Evolutionary conservation across 2,329 filamentous ascomycete species (phyloP).

Genomic region (Scedosporium minutisporum): DNA sequence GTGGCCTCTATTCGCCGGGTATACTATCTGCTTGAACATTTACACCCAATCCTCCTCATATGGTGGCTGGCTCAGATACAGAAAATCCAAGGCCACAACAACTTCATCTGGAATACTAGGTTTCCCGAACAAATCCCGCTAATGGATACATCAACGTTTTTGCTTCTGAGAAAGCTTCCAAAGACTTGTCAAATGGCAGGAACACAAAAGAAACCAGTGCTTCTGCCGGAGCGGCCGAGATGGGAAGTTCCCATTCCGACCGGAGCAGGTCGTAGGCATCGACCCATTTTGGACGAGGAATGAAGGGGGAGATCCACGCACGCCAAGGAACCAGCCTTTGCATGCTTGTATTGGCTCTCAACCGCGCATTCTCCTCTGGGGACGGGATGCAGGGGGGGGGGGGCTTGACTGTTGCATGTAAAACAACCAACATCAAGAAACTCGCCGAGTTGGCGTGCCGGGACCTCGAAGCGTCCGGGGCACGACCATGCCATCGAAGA

Average conservation of each 20-base stretch:
- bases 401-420: conserved; percentile 3
- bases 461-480: neutral
- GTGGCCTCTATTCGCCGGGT: conserved; percentile 3
- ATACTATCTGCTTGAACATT: neutral
- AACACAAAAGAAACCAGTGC: neutral
- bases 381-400: neutral
- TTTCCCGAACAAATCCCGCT: neutral
- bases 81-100: neutral
- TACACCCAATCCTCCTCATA: neutral
- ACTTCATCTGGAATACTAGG: neutral
- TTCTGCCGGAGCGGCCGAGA: neutral
- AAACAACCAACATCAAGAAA: neutral
- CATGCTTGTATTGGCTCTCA: neutral
- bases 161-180: neutral
- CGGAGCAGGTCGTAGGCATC: conserved; percentile 1
- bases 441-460: neutral
- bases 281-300: conserved; percentile 5
- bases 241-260: neutral
- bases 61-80: conserved; percentile 3
- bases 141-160: neutral
- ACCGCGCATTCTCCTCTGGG: neutral
- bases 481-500: neutral
- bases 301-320: neutral
- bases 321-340: conserved; percentile 2
- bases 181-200: neutral